These are phyloP conservation scores for Salix udensis DNA, from an alignment of 345 rosid species.

Conservation along the genomic window DNA sequence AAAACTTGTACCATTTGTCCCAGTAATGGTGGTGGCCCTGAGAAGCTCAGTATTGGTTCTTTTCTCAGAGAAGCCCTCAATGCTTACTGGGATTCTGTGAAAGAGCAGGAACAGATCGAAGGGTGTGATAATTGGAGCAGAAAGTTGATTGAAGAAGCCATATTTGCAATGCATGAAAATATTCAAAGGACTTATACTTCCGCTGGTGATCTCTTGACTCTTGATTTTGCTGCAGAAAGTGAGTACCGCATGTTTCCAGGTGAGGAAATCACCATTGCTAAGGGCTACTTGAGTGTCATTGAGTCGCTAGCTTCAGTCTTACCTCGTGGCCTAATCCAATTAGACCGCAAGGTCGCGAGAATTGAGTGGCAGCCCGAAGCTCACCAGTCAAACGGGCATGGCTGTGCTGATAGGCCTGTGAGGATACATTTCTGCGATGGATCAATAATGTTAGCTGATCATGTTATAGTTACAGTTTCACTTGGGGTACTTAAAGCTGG, in stretches of 20 bases:
- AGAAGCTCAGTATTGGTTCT: conserved; percentile 55
- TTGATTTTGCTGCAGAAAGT: conserved; percentile 78
- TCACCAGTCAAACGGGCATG: conserved; percentile 30
- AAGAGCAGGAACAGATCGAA: conserved; percentile 25
- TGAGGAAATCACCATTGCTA: conserved; percentile 94
- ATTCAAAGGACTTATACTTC: conserved; percentile 86
- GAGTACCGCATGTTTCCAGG: conserved; percentile 91
- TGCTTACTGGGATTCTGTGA: conserved; percentile 47
- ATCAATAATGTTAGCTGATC: conserved; percentile 70
- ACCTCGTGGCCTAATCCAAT: conserved; percentile 63
- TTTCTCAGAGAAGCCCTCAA: conserved; percentile 54
- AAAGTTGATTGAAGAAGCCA: conserved; percentile 59
- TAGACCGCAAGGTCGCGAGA: conserved; percentile 53
- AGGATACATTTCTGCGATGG: conserved; percentile 84
- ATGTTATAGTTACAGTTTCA: conserved; percentile 84
- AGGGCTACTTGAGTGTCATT: conserved; percentile 69
- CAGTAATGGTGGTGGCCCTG: conserved; percentile 29
- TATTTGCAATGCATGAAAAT: conserved; percentile 68
- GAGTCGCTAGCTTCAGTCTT: conserved; percentile 68
- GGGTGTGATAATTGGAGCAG: conserved; percentile 52
- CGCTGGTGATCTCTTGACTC: conserved; percentile 66
- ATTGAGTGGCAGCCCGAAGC: conserved; percentile 66
- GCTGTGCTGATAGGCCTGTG: conserved; percentile 41
- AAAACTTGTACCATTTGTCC: conserved; percentile 36
- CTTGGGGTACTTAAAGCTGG: conserved; percentile 87